A percentile compares a stretch with the other conserved stretches of the same genome.
phyloP scores from a whole-genome alignment of 2,329 filamentous ascomycete genomes.

The Fusarium odoratissimum region DNA sequence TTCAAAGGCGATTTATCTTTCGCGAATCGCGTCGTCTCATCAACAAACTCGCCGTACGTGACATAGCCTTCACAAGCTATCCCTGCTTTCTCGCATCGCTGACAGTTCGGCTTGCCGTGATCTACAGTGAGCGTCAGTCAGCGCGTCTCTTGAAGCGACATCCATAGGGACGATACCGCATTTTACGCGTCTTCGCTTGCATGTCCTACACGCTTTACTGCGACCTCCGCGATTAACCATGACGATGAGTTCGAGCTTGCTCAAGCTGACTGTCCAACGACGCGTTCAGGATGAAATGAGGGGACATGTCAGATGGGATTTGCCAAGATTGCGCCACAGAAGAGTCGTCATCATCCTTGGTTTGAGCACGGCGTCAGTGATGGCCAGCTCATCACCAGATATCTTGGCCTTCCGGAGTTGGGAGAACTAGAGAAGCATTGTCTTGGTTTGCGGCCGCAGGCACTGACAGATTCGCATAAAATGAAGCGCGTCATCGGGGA shows the following conservation, averaged over 20 bases:
- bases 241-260: neutral
- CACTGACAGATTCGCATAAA: neutral
- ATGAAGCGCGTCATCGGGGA: neutral
- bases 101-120: constrained; percentile 13
- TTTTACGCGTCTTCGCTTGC: constrained; percentile 28
- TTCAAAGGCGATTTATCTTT: neutral
- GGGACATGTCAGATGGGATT: constrained; percentile 6
- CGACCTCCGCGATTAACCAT: constrained; percentile 28
- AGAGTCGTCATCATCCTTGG: constrained; percentile 10
- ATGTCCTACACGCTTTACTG: constrained; percentile 24
- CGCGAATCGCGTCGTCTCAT: constrained; percentile 2
- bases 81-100: constrained; percentile 9
- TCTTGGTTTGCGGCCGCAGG: neutral
- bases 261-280: neutral
- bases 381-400: neutral
- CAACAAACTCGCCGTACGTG: constrained; percentile 3
- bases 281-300: neutral
- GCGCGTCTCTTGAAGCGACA: too few relatives aligned
- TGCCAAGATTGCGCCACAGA: constrained; percentile 27
- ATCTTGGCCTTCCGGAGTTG: neutral
- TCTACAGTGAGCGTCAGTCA: constrained; percentile 1
- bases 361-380: neutral
- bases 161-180: neutral
- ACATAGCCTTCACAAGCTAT: constrained; percentile 15
- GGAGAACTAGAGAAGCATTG: neutral